A percentile compares a stretch with the other conserved stretches of the same genome.
Conservation (phyloP, 768 basidiomycete genomes). For the Crucibulum laeve region DNA sequence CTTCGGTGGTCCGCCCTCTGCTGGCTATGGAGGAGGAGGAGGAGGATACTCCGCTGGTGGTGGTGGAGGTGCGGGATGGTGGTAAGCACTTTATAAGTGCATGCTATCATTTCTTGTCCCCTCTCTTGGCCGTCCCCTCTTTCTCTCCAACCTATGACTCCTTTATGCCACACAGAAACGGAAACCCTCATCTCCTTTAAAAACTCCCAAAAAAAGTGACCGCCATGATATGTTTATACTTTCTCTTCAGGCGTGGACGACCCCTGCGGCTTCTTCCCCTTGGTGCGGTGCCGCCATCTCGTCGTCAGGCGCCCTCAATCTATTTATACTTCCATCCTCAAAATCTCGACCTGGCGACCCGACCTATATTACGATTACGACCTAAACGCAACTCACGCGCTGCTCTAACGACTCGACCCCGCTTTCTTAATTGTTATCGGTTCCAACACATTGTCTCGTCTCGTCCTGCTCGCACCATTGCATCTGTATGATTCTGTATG, state of each 20-base stretch:
- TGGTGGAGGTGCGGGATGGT: conserved; percentile 32
- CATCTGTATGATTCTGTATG: conserved; percentile 16
- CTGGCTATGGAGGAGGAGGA: conserved; percentile 22
- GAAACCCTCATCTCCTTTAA: background rate
- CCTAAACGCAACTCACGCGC: conserved; percentile 39
- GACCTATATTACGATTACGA: conserved; percentile 24
- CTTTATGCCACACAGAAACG: conserved; percentile 3
- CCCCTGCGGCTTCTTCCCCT: too few species aligned
- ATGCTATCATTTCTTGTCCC: conserved; percentile 11
- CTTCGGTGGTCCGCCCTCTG: conserved; percentile 20
- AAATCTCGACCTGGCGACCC: conserved; percentile 25
- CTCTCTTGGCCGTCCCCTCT: conserved; percentile 8
- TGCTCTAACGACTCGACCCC: conserved; percentile 47
- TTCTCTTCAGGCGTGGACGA: conserved; percentile 3
- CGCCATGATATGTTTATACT: background rate
- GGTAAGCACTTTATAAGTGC: conserved; percentile 27
- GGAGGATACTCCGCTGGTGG: conserved; percentile 20
- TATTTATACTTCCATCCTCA: too few species aligned
- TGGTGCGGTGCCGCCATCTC: too few species aligned
- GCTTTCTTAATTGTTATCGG: too few species aligned
- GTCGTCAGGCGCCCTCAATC: too few species aligned
- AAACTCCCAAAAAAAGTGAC: background rate
- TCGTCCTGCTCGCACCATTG: background rate
- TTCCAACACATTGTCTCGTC: background rate
- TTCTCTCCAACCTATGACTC: conserved; percentile 3